Evolutionary conservation across 306 rosid species (phyloP).

Genomic region (Heteromeles arbutifolia): DNA sequence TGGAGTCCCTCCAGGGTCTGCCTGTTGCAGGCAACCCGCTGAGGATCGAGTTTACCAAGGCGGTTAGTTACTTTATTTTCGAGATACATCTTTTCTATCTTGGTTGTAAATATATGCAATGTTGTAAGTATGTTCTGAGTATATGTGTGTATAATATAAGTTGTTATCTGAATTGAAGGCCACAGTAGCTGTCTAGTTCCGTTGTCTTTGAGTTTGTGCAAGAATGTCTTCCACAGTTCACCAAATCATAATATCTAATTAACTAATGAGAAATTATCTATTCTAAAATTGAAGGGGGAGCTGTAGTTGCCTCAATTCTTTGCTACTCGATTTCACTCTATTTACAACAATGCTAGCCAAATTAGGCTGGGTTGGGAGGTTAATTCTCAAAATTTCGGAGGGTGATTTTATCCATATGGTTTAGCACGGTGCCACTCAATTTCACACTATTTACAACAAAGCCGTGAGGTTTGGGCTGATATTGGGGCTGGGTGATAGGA

Average conservation of each 20-base stretch:
- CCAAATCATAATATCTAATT: slow-evolving; percentile 6
- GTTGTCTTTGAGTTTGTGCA: background rate
- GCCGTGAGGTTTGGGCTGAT: no score
- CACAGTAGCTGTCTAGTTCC: background rate
- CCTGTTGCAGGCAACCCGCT: slow-evolving; percentile 71
- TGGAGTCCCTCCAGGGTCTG: slow-evolving; percentile 66
- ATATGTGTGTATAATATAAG: slow-evolving; percentile 11
- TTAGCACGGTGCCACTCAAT: no score
- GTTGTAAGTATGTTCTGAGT: slow-evolving; percentile 2
- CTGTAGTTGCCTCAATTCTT: no score
- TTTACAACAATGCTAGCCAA: no score
- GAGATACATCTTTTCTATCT: slow-evolving; percentile 19
- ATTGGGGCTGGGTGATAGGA: no score
- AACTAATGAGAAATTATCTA: slow-evolving; percentile 15
- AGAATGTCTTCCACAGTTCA: background rate
- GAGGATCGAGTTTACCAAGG: slow-evolving; percentile 93
- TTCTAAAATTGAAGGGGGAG: no score
- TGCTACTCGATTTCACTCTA: no score
- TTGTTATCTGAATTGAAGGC: background rate
- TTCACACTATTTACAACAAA: no score
- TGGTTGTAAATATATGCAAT: background rate
- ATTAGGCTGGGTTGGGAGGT: no score
- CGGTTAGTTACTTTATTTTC: slow-evolving; percentile 87
- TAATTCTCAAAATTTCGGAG: no score
- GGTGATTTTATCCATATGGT: no score